phyloP scores from a whole-genome alignment of 441 rosid genomes.

The Flueggea neowawraea region DNA sequence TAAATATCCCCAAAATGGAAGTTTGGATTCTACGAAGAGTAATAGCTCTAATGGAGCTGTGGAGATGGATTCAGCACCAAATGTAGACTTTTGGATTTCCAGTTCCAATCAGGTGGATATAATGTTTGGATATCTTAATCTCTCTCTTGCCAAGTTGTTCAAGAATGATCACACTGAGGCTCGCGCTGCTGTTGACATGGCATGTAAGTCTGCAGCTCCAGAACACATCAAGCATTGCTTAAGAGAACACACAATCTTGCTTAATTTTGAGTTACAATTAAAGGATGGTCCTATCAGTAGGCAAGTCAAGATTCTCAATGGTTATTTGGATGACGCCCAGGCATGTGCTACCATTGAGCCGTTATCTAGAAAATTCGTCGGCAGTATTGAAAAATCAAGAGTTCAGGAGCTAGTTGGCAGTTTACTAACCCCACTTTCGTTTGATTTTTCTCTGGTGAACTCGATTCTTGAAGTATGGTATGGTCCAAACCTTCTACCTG shows the following conservation, averaged over 20 bases:
- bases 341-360: slow-evolving; percentile 42
- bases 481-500: slow-evolving; percentile 76
- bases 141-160: slow-evolving; percentile 56
- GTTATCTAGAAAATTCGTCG: slow-evolving; percentile 63
- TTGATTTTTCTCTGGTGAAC: slow-evolving; percentile 49
- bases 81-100: slow-evolving; percentile 21
- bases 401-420: slow-evolving; percentile 53
- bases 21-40: slow-evolving; percentile 17
- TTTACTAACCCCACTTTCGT: slow-evolving; percentile 57
- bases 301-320: slow-evolving; percentile 48
- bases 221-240: slow-evolving; percentile 49
- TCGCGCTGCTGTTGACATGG: slow-evolving; percentile 48
- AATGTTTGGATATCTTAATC: slow-evolving; percentile 80
- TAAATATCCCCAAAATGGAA: slow-evolving; percentile 23
- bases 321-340: slow-evolving; percentile 46
- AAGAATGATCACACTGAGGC: slow-evolving; percentile 54
- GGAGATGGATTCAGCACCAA: slow-evolving; percentile 31
- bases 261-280: slow-evolving; percentile 25
- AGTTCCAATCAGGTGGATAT: slow-evolving; percentile 39
- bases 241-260: slow-evolving; percentile 74
- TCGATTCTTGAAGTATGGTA: slow-evolving; percentile 68
- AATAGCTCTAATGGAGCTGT: slow-evolving; percentile 18
- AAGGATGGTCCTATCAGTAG: slow-evolving; percentile 33
- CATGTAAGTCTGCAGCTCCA: slow-evolving; percentile 50
- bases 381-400: slow-evolving; percentile 53